Evolutionary conservation across 2,329 filamentous ascomycete genomes (phyloP), one percentile per base, ranked within the genome.

Genomic region (Fusarium nanum): DNA sequence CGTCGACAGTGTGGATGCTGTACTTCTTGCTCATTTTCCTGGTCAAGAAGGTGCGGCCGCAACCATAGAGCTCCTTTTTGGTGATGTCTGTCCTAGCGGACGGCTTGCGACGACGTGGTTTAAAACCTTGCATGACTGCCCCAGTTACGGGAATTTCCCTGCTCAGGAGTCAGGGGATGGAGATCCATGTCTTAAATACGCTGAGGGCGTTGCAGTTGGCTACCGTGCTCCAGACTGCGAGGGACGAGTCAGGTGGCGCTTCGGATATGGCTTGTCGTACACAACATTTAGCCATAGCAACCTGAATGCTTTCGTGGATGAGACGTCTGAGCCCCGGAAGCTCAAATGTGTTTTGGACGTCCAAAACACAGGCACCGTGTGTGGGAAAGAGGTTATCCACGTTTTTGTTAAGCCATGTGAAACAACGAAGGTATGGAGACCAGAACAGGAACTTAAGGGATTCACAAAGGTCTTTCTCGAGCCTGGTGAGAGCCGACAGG

Each of bases 181-280:
- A 3, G 49, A n/a, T n/a, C 22, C 28, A 8, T 41, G 18, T 22
- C 60, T 71, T 25, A 45, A 22, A 3, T 71, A 71, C 2, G 37
- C 34, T 1, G 69, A 71, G 22, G 64, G 69, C 2, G n/a, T 71
- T 5, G 27, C 42, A 4, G 54, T 71, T 23, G 69, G 67, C 1
- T 71, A 71, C 10, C 67, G 69, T 2, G 69, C 64, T 1, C 14
- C 37, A 2, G 49, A 22, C 1, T 8, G n/a, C 1, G 20, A 60
- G 9, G 14, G 7, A 5, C 48, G 47, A 13, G 42, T 52, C 1
- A 56, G 59, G 6, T 71, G 50, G 46, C 53, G 46, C 0, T 71
- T 71, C 6, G 69, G 67, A 5, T 45, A 71, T 40, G 69, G 67
- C 0, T 1, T 71, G 7, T 71, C 68, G 1, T 71, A 71, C 20